Evolutionary conservation across 2,329 filamentous ascomycete genomes (phyloP).

Genomic region (Clonostachys sp.): DNA sequence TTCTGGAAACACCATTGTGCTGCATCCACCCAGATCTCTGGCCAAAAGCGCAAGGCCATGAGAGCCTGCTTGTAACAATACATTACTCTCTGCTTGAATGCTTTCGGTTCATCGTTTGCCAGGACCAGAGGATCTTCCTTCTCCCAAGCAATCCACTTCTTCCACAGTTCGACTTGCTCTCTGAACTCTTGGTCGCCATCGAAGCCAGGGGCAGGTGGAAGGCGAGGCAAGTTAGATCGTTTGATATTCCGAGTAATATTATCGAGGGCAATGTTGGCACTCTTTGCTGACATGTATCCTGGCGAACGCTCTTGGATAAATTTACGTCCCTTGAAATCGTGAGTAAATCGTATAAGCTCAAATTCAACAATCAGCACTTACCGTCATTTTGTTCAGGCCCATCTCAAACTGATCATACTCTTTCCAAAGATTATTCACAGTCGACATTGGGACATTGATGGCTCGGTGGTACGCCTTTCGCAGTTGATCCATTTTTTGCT

Average conservation of each 20-base stretch:
- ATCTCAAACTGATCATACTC: conserved; percentile 98
- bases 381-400: conserved; percentile 85
- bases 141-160: conserved; percentile 92
- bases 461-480: conserved; percentile 91
- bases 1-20: conserved; percentile 89
- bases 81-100: conserved; percentile 73
- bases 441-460: conserved; percentile 79
- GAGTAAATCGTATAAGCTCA: neutral
- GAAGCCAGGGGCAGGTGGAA: conserved; percentile 82
- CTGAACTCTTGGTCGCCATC: conserved; percentile 82
- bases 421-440: conserved; percentile 85
- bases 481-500: conserved; percentile 94
- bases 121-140: conserved; percentile 87
- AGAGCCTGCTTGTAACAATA: conserved; percentile 92
- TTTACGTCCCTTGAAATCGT: conserved; percentile 69
- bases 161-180: conserved; percentile 85
- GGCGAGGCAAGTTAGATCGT: conserved; percentile 71
- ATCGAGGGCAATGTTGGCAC: conserved; percentile 83
- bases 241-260: conserved; percentile 76
- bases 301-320: conserved; percentile 91
- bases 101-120: conserved; percentile 71
- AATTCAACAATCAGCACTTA: conserved; percentile 32
- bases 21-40: conserved; percentile 92
- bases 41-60: conserved; percentile 92
- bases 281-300: conserved; percentile 93